Evolutionary conservation across 2,329 filamentous ascomycete genomes (phyloP).

Genomic region (Cadophora sp.): DNA sequence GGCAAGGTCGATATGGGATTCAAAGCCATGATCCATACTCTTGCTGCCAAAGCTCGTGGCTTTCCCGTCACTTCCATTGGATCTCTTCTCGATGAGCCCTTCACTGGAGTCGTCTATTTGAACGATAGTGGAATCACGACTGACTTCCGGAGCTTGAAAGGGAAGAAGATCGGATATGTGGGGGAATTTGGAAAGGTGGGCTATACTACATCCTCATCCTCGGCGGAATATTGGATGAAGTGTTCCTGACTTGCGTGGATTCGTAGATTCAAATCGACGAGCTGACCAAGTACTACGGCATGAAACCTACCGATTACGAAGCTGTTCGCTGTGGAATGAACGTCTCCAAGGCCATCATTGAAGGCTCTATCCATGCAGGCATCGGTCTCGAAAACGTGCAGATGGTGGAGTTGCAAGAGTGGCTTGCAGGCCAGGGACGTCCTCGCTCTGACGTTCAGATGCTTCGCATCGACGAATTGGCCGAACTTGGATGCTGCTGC

Average conservation of each 20-base stretch:
- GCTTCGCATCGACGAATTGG: slow-evolving; percentile 82
- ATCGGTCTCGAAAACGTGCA: slow-evolving; percentile 83
- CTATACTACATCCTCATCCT: slow-evolving; percentile 14
- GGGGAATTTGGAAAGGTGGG: slow-evolving; percentile 75
- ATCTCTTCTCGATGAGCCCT: slow-evolving; percentile 79
- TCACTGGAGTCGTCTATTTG: slow-evolving; percentile 80
- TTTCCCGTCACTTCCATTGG: slow-evolving; percentile 78
- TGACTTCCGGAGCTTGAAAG: slow-evolving; percentile 77
- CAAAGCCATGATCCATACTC: slow-evolving; percentile 85
- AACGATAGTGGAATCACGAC: slow-evolving; percentile 76
- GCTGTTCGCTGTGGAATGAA: slow-evolving; percentile 84
- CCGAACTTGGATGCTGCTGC: slow-evolving; percentile 82
- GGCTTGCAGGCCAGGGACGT: slow-evolving; percentile 69
- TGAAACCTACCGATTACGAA: slow-evolving; percentile 75
- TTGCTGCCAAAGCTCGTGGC: slow-evolving; percentile 77
- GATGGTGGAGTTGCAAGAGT: slow-evolving; percentile 83
- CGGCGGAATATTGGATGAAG: background rate
- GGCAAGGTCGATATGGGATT: slow-evolving; percentile 80
- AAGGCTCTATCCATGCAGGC: slow-evolving; percentile 75
- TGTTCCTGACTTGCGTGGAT: background rate
- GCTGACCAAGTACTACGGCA: slow-evolving; percentile 78
- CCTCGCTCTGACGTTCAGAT: slow-evolving; percentile 75
- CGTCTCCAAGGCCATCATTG: slow-evolving; percentile 77
- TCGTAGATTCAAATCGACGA: slow-evolving; percentile 79
- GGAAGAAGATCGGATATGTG: slow-evolving; percentile 80